These are phyloP conservation scores for Pinus albicaulis DNA, from an alignment of 75 land plant genomes.

Conservation along the genomic window DNA sequence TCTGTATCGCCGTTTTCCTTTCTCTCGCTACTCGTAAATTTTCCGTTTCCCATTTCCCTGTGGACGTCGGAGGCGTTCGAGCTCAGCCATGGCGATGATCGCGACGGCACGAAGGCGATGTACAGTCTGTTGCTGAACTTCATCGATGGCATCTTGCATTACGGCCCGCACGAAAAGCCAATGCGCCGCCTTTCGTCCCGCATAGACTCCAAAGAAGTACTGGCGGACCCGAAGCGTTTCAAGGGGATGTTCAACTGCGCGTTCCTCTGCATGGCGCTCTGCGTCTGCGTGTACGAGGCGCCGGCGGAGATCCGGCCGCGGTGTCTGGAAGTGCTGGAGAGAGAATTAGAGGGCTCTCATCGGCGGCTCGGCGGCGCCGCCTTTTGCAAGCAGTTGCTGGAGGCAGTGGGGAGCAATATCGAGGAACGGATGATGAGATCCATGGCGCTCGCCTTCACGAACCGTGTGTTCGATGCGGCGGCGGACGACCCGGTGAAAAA, in stretches of 20 bases:
- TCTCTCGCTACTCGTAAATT: conserved; percentile 39
- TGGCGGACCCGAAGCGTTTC: background rate
- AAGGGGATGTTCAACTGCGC: conserved; percentile 41
- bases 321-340: conserved; percentile 26
- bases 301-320: conserved; percentile 30
- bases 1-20: background rate
- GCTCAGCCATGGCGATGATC: conserved; percentile 1
- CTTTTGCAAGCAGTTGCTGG: conserved; percentile 24
- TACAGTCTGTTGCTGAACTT: conserved; percentile 20
- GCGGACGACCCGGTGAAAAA: background rate
- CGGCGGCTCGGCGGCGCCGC: background rate
- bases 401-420: conserved; percentile 40
- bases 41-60: conserved; percentile 33
- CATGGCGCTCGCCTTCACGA: conserved; percentile 45
- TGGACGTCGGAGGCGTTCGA: conserved; percentile 43
- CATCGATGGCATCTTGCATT: conserved; percentile 35
- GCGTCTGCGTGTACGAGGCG: conserved; percentile 59
- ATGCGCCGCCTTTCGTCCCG: background rate
- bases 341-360: conserved; percentile 11
- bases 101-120: conserved; percentile 12
- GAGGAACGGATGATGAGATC: conserved; percentile 66
- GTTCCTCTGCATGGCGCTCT: conserved; percentile 30
- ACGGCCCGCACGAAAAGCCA: conserved; percentile 19
- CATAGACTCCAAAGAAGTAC: background rate
- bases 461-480: conserved; percentile 26